Percentiles rank a stretch among this genome's conserved stretches.
Conservation (phyloP, 768 basidiomycete genomes). For the Hirschioporus abietinus region DNA sequence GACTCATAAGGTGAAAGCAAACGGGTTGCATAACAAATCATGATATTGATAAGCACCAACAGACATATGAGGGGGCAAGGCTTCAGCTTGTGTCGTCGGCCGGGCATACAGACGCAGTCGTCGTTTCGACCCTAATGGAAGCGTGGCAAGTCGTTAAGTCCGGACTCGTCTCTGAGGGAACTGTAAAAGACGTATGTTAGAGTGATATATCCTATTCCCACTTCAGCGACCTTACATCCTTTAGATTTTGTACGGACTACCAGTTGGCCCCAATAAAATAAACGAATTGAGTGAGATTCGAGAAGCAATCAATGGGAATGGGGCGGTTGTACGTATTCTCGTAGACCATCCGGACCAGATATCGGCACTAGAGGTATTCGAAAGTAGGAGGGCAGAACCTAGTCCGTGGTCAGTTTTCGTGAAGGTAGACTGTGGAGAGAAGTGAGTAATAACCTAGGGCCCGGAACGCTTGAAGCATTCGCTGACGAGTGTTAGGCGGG, state of each 20-base stretch:
- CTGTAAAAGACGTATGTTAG: slow-evolving; percentile 67
- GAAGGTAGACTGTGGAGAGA: slow-evolving; percentile 73
- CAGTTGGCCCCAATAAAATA: slow-evolving; percentile 64
- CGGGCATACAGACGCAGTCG: slow-evolving; percentile 53
- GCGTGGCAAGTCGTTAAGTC: slow-evolving; percentile 66
- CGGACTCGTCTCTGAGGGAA: slow-evolving; percentile 65
- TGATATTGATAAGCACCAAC: slow-evolving; percentile 5
- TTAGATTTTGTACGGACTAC: slow-evolving; percentile 80
- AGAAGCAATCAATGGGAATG: slow-evolving; percentile 46
- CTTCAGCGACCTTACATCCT: background rate
- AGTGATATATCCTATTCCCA: background rate
- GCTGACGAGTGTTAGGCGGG: slow-evolving; percentile 47
- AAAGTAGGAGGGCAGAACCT: slow-evolving; percentile 32
- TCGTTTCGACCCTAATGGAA: slow-evolving; percentile 82
- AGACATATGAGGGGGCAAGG: slow-evolving; percentile 73
- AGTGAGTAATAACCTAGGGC: slow-evolving; percentile 39
- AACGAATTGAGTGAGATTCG: slow-evolving; percentile 59
- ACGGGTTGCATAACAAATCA: background rate
- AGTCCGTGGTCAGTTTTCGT: slow-evolving; percentile 73
- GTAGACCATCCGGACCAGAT: slow-evolving; percentile 77
- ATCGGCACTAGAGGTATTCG: slow-evolving; percentile 55
- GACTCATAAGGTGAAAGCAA: slow-evolving; percentile 62
- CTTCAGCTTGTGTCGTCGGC: slow-evolving; percentile 58
- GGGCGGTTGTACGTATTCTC: slow-evolving; percentile 61
- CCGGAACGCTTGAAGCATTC: slow-evolving; percentile 9